Evolutionary conservation across 495 filamentous ascomycete genomes (phyloP), one percentile per base, ranked within the genome.

Genomic region (Hypoxylon lienhwacheense): DNA sequence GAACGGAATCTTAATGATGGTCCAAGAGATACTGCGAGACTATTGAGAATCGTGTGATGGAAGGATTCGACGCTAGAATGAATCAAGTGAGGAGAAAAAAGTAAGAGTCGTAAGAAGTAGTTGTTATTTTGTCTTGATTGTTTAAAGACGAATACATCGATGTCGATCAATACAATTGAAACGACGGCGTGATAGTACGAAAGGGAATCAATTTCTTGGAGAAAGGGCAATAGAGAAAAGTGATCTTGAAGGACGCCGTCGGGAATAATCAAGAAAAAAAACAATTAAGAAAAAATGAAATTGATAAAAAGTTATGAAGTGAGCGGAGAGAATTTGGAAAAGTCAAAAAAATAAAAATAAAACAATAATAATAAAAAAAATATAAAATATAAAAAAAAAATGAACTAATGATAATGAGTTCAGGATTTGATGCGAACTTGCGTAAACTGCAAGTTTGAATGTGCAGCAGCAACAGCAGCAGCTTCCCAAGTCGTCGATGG

Each of bases 331-430:
- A n/a, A n/a, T n/a, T n/a, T n/a, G n/a, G n/a, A n/a, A n/a, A n/a
- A n/a, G n/a, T n/a, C n/a, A n/a, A n/a, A n/a, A n/a, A 47, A 57
- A 47, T 53, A 47, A 47, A 59, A 42, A 24, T 26, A n/a, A 40
- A 35, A 45, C 34, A 34, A 29, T 32, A 28, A 28, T 37, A 32
- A 28, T 46, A 40, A 51, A n/a, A n/a, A n/a, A n/a, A n/a, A n/a
- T n/a, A n/a, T n/a, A n/a, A n/a, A 17, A 44, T 25, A 14, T 19
- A 6, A 47, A 57, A 47, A 47, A 47, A 47, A 59, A 42, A 24
- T 26, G 20, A 40, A 35, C 37, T 40, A 34, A 29, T 32, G 34
- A 28, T 37, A 32, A 28, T 46, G 47, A 51, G 41, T 50, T 57
- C 47, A 57, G 47, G 40, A 57, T 57, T 57, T 47, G 32, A 56